These are phyloP conservation scores for Mortierella sp. DNA, from an alignment of 371 early-diverging fungal species.

Conservation along the genomic window DNA sequence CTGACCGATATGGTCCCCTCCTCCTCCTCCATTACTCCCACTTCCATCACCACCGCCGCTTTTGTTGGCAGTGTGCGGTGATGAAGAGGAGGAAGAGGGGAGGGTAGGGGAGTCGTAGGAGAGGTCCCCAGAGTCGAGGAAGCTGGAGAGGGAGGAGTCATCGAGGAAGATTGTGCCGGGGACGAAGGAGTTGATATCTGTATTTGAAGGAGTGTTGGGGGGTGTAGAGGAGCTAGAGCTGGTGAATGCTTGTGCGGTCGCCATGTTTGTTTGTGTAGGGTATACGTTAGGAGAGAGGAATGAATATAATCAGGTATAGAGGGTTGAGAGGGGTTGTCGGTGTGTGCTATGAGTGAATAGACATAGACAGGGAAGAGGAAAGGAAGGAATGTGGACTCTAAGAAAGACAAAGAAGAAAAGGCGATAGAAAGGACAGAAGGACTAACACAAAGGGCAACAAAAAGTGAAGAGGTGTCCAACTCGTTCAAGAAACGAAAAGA, in stretches of 20 bases:
- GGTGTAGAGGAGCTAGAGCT: background rate
- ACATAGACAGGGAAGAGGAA: background rate
- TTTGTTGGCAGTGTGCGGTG: background rate
- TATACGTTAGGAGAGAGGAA: background rate
- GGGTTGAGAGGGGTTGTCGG: too few species aligned
- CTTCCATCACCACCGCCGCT: background rate
- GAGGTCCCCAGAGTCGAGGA: slow-evolving; percentile 1
- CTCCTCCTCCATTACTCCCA: background rate
- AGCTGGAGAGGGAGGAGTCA: slow-evolving; percentile 19
- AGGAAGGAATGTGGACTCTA: background rate
- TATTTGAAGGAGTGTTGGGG: background rate
- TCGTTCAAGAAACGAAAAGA: background rate
- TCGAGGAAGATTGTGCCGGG: slow-evolving; percentile 33
- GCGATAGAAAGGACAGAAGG: background rate
- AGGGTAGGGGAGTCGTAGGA: background rate
- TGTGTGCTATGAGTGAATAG: background rate
- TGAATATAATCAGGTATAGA: background rate
- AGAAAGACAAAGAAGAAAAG: background rate
- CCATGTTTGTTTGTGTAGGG: background rate
- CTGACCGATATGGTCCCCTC: background rate
- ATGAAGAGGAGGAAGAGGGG: background rate
- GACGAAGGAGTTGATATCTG: slow-evolving; percentile 23
- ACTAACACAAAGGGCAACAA: background rate
- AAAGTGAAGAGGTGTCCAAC: background rate
- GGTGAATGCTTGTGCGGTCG: background rate